A percentile compares a stretch with the other conserved stretches of the same genome.
Conservation (phyloP, 192 early-diverging fungal genomes). For the Backusella liffmaniae region DNA sequence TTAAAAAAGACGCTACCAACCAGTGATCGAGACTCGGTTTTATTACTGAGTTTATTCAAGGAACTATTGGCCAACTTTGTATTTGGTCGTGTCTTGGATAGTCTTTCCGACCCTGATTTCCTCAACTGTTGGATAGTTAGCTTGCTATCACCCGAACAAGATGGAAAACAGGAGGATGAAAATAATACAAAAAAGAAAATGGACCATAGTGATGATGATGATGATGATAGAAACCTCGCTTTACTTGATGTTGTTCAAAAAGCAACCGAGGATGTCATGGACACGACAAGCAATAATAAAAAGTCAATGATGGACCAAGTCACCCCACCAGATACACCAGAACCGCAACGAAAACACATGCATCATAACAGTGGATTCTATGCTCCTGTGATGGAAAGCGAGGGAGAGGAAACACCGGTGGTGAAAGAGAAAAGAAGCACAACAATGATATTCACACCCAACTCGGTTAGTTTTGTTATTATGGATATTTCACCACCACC, state of each 20-base stretch:
- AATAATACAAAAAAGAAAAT: background rate
- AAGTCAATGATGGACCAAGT: background rate
- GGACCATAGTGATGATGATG: background rate
- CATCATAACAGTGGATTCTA: background rate
- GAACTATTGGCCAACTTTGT: constrained; percentile 50
- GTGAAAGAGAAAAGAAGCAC: background rate
- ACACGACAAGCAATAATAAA: background rate
- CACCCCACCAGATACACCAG: constrained; percentile 12
- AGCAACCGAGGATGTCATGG: constrained; percentile 33
- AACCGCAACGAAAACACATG: background rate
- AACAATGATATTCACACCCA: constrained; percentile 16
- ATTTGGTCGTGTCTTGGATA: constrained; percentile 44
- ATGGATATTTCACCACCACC: constrained; percentile 25
- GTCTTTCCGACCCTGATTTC: constrained; percentile 51
- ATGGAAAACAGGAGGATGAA: background rate
- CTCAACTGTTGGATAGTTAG: constrained; percentile 52
- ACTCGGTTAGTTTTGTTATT: constrained; percentile 24
- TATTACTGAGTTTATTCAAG: constrained; percentile 45
- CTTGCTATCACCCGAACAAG: constrained; percentile 28
- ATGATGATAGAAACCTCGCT: background rate
- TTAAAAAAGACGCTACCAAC: constrained; percentile 42
- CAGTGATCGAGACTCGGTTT: constrained; percentile 37
- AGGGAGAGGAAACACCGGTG: background rate
- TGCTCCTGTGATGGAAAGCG: background rate
- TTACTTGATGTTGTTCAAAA: constrained; percentile 29